These are phyloP conservation scores for Xylaria flabelliformis DNA, from an alignment of 495 filamentous ascomycete genomes.

Conservation along the genomic window DNA sequence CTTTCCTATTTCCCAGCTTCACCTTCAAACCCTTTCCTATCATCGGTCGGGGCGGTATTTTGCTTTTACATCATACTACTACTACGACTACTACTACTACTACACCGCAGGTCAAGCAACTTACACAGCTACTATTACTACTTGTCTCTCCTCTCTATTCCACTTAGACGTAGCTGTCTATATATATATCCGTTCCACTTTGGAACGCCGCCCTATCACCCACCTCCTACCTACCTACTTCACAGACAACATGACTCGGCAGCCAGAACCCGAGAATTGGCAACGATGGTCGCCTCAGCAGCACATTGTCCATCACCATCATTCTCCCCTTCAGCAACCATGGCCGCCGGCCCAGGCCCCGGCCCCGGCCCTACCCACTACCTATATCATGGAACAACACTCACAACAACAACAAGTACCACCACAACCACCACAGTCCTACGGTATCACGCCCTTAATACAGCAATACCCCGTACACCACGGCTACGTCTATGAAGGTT, in stretches of 20 bases:
- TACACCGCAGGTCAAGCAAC: too few relatives aligned
- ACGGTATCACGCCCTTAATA: slow-evolving; percentile 44
- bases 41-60: slow-evolving; percentile 28
- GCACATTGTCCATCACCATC: not conserved
- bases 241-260: slow-evolving; percentile 19
- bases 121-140: too few relatives aligned
- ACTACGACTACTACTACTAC: too few relatives aligned
- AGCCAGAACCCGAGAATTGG: slow-evolving; percentile 43
- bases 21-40: slow-evolving; percentile 24
- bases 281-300: slow-evolving; percentile 50
- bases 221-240: too few relatives aligned
- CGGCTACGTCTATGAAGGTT: slow-evolving; percentile 46
- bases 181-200: slow-evolving; percentile 16
- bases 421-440: slow-evolving; percentile 24
- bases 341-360: too few relatives aligned
- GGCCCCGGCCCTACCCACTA: slow-evolving; percentile 31
- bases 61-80: slow-evolving; percentile 18
- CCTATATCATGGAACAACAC: slow-evolving; percentile 40
- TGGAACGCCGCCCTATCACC: not conserved
- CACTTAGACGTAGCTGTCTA: not conserved
- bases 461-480: slow-evolving; percentile 42
- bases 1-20: not conserved
- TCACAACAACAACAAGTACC: too few relatives aligned
- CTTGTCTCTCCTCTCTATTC: too few relatives aligned
- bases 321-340: too few relatives aligned